Base-by-base conservation (phyloP, 2,329 filamentous ascomycete species). In the Seiridium cupressi region DNA sequence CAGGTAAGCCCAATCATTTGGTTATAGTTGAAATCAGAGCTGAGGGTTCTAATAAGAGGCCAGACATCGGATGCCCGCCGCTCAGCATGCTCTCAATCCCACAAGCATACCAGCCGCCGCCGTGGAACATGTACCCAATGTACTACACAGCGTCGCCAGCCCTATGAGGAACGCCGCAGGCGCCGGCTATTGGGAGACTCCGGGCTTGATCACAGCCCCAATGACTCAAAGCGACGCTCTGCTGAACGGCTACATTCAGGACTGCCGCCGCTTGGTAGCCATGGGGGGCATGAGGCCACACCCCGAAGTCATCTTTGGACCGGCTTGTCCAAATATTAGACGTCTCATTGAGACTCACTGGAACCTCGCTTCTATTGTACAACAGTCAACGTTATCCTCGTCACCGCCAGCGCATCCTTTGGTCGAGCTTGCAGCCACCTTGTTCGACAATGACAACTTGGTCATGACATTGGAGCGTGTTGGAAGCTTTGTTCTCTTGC, bases 41-140 rank as follows among this genome's bases (percentile, higher is more conserved):
- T 65, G 63, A 67, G 61, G 64, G 67, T 54, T 55, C 70, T 69
- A 69, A 71, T 60, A 57, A 48, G 55, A 48, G 55, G 59, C 46
- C 64, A 76, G 73, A 74, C 57, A 70, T 69, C 65, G 71, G 68
- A 63, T 74, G 69, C 63, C 64, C 67, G 11, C 68, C 64, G 55
- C 62, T 73, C 61, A 69, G 65, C 62, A 68, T 73, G 54, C 64
- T 73, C 46, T 70, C 73, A 8, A 62, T 74, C 57, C 68, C 69
- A 34, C 65, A 72, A 53, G 64, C 66, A 5, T 76, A 74, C 59
- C 66, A 73, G 38, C 70, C 73, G 10, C 70, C 70, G 42, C 69
- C 72, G 31, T 74, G 72, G 71, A 71, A 67, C 63, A 66, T 74
- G 60, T 76, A 74, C 58, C 69, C 70, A 32, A 69, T 74, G 63